Conservation (phyloP, 306 rosid genomes). For the Cyamopsis tetragonoloba region DNA sequence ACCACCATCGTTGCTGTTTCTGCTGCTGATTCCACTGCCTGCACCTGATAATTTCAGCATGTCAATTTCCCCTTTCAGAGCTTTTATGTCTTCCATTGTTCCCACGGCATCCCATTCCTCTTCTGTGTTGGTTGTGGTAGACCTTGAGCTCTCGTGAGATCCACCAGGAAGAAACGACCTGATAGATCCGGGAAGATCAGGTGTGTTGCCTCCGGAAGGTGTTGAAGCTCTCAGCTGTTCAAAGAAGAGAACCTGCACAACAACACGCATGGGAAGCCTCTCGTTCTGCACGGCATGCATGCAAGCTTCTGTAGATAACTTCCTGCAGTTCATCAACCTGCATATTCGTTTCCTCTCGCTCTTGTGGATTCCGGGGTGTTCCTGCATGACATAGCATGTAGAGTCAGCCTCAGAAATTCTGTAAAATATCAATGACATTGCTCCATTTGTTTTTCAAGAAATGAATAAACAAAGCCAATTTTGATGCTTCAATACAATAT, state of each 20-base stretch:
- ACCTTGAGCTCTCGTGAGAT: slow-evolving; percentile 84
- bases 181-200: slow-evolving; percentile 61
- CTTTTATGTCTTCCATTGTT: slow-evolving; percentile 62
- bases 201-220: slow-evolving; percentile 54
- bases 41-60: slow-evolving; percentile 40
- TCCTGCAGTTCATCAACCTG: slow-evolving; percentile 84
- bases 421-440: not conserved
- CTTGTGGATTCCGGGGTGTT: slow-evolving; percentile 84
- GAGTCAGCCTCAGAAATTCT: not conserved
- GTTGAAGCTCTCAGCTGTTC: slow-evolving; percentile 75
- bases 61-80: slow-evolving; percentile 65
- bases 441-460: not conserved
- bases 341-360: slow-evolving; percentile 84
- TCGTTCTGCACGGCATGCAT: slow-evolving; percentile 94
- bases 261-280: slow-evolving; percentile 79
- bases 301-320: slow-evolving; percentile 84
- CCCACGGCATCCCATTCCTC: slow-evolving; percentile 87
- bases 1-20: slow-evolving; percentile 30
- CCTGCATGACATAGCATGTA: slow-evolving; percentile 47
- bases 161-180: slow-evolving; percentile 62
- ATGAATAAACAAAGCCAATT: not conserved
- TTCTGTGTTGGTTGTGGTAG: slow-evolving; percentile 75
- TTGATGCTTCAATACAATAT: not conserved
- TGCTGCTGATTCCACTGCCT: slow-evolving; percentile 24
- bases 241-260: slow-evolving; percentile 91